These are phyloP conservation scores for Linum tenue DNA, from an alignment of 345 rosid genomes.

Conservation along the genomic window DNA sequence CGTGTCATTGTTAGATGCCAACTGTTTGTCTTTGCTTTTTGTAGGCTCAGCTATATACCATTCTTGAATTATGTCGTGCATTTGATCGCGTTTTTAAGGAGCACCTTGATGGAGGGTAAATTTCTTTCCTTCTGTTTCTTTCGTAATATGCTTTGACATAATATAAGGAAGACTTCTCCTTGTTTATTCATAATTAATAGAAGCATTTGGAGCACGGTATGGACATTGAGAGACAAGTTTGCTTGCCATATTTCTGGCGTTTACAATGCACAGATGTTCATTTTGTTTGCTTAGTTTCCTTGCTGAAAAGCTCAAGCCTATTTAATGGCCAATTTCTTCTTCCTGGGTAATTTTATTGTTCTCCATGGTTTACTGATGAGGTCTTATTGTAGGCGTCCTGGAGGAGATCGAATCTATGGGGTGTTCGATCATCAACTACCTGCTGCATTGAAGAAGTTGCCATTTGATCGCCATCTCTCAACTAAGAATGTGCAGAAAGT, in stretches of 20 bases:
- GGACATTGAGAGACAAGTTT: too few species aligned
- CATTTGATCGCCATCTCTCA: conserved; percentile 91
- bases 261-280: too few species aligned
- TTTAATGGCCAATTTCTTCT: too few species aligned
- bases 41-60: conserved; percentile 93
- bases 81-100: conserved; percentile 97
- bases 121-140: conserved; percentile 11
- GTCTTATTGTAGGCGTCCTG: conserved; percentile 68
- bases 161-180: not conserved
- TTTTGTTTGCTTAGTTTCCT: too few species aligned
- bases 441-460: conserved; percentile 97
- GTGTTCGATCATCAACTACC: conserved; percentile 96
- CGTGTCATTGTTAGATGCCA: not conserved
- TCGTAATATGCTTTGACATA: not conserved
- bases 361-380: not conserved
- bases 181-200: not conserved
- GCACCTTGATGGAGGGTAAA: conserved; percentile 99
- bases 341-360: not conserved
- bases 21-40: conserved; percentile 8
- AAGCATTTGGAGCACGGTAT: not conserved
- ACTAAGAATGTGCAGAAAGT: conserved; percentile 90
- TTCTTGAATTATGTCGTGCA: conserved; percentile 91
- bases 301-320: too few species aligned
- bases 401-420: conserved; percentile 95
- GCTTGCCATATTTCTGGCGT: too few species aligned